Base-by-base conservation (phyloP, 2,329 filamentous ascomycete genomes). In the Akanthomyces dipterigenus region DNA sequence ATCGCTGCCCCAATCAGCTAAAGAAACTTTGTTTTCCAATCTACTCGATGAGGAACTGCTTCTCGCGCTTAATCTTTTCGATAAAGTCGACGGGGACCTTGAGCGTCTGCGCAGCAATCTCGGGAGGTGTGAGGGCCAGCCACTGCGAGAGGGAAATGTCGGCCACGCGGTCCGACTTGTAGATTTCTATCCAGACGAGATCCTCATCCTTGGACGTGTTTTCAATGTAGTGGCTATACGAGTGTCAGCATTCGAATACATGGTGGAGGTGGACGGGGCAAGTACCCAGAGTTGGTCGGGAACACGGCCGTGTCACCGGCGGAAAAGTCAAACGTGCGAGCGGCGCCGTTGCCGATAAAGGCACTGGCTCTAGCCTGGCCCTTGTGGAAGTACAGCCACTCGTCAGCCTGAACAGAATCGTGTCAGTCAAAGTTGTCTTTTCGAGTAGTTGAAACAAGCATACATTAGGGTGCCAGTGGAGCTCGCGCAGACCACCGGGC, bases 401-500 rank as follows among this genome's bases (percentile, higher is more conserved):
- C 87, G 66, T 88, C 84, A 5, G 84, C 83, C 82, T 86, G 8
- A 9, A 62, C 12, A 24, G 14, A 14, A 38, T 0, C 62, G 14
- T 26, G 36, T 53, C 18, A 53, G 38, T n/a, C n/a, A n/a, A 48
- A 57, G 28, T 45, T 43, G 2, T 24, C 46, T 34, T 5, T 42
- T 31, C 3, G 49, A 34, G 31, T 45, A 46, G 51, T 38, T 40
- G 43, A 8, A 60, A 2, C 45, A 12, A 4, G 56, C 80, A 72
- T 70, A 85, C 83, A 67, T 86, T 88, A 1, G 86, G 86, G 69
- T 88, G 86, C 87, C 87, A 89, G 67, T 89, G 86, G 34, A 89
- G 74, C 72, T 89, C 87, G 31, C 87, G 76, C 45, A 90, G 71
- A 1, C 80, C 86, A 43, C 80, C 80, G 0, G 87, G 87, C 72